Percentiles rank a stretch among this genome's conserved stretches.
These are phyloP conservation scores for Sanguinoderma infundibulare DNA, from an alignment of 1,284 basidiomycete species.

Conservation along the genomic window DNA sequence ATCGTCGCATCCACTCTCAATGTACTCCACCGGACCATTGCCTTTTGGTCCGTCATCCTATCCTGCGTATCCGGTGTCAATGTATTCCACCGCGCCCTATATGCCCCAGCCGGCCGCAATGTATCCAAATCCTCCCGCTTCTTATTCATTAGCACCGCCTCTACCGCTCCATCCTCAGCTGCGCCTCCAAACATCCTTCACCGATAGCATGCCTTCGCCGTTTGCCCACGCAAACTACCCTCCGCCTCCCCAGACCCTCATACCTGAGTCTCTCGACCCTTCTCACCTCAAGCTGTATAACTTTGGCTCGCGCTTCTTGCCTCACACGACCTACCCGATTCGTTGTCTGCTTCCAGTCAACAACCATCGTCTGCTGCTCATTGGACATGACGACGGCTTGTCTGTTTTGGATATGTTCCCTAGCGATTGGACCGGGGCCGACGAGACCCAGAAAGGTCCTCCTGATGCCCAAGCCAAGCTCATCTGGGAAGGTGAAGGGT, in stretches of 20 bases:
- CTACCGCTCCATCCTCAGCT: conserved; percentile 32
- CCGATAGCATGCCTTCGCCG: conserved; percentile 32
- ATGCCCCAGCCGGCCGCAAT: conserved; percentile 18
- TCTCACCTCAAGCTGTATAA: conserved; percentile 70
- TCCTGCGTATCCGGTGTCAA: conserved; percentile 6
- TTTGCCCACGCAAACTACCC: conserved; percentile 37
- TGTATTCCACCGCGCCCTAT: conserved; percentile 17
- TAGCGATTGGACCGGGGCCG: conserved; percentile 57
- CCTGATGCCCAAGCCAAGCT: conserved; percentile 66
- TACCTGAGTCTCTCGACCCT: conserved; percentile 56
- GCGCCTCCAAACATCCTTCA: conserved; percentile 51
- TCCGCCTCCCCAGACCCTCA: conserved; percentile 47
- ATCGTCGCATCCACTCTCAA: background rate
- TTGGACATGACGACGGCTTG: conserved; percentile 78
- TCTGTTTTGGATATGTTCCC: conserved; percentile 82
- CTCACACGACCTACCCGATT: conserved; percentile 75
- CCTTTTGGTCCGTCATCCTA: background rate
- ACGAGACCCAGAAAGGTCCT: conserved; percentile 59
- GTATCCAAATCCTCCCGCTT: conserved; percentile 22
- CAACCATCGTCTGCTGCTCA: conserved; percentile 63
- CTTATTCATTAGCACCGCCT: conserved; percentile 18
- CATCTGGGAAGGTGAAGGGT: conserved; percentile 82
- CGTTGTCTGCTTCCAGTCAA: conserved; percentile 72
- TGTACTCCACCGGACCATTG: background rate
- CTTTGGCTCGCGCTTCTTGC: conserved; percentile 82